Evolutionary conservation across 2,329 filamentous ascomycete genomes (phyloP), one percentile per base, ranked within the genome.

Genomic region (Didymella keratinophila): DNA sequence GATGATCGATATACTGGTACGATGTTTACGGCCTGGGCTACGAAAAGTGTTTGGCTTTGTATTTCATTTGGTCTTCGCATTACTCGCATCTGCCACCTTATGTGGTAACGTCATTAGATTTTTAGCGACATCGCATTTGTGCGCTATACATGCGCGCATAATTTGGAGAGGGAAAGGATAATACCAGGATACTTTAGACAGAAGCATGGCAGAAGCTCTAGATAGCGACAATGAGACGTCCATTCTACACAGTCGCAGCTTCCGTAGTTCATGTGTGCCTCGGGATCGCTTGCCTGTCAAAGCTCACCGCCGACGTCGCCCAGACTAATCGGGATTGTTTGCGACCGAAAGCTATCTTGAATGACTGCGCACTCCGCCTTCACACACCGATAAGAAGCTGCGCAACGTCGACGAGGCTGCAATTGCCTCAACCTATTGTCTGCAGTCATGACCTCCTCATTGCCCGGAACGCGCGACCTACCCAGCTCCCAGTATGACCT

Each of bases 401-500:
- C 39, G 25, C 50, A 42, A 42, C 34, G 25, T 52, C n/a, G 14
- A 51, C 47, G 25, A 45, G 39, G 50, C 39, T 36, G 39, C 49
- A 25, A 32, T 51, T 41, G 41, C 34, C 32, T 54, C 16, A 20
- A 27, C 16, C 5, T 23, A n/a, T 23, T 42, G 7, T 14, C n/a
- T 21, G 34, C 39, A 54, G 28, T 34, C 36, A 88, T 89, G 86
- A 87, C 86, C 41, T 80, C 85, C 45, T 87, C 87, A 25, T 76
- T 88, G 27, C 86, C 86, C 25, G 86, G 87, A 55, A 85, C 78
- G 67, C 90, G 94, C 77, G 92, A 97, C 78, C 84, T 97, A 65
- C 95, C 95, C 61, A 87, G 88, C 56, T 99, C 95, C 53, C 92
- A 93, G 78, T 94, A 96, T 85, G 92, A 99, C 76, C 84, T 99